Conservation (phyloP, 345 rosid species). For the Reutealis trisperma region DNA sequence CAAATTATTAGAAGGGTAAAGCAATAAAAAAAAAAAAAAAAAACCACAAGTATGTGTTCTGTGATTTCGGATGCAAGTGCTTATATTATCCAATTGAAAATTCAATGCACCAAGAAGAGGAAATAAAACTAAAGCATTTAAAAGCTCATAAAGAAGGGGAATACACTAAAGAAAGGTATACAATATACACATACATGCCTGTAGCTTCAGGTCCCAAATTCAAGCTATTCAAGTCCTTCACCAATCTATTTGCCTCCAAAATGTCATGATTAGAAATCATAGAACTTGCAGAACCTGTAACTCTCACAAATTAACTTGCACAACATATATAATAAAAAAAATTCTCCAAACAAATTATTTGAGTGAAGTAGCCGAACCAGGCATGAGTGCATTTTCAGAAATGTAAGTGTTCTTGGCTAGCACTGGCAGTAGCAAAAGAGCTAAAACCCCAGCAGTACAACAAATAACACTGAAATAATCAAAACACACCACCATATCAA, state of each 20-base stretch:
- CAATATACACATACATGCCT: conserved; percentile 52
- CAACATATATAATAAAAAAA: too few species aligned
- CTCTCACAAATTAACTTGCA: too few species aligned
- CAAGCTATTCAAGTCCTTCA: conserved; percentile 49
- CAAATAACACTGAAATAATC: conserved; percentile 59
- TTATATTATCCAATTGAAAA: background rate
- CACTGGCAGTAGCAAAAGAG: conserved; percentile 71
- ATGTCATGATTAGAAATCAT: conserved; percentile 74
- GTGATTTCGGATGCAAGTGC: background rate
- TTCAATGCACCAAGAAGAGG: background rate
- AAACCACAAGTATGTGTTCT: background rate
- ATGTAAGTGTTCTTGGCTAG: conserved; percentile 93
- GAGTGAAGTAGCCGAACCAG: conserved; percentile 53
- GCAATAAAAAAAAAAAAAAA: too few species aligned
- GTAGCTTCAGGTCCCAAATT: conserved; percentile 44
- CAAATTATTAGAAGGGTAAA: background rate
- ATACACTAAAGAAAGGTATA: conserved; percentile 2
- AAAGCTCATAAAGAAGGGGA: background rate
- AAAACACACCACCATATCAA: background rate
- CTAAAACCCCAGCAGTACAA: conserved; percentile 71
- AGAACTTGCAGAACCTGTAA: conserved; percentile 78
- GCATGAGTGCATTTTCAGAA: conserved; percentile 98
- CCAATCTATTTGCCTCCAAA: conserved; percentile 63
- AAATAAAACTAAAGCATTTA: background rate
- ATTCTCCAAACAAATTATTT: too few species aligned